These are phyloP conservation scores for Brassica juncea DNA, from an alignment of 345 rosid genomes.

Conservation along the genomic window DNA sequence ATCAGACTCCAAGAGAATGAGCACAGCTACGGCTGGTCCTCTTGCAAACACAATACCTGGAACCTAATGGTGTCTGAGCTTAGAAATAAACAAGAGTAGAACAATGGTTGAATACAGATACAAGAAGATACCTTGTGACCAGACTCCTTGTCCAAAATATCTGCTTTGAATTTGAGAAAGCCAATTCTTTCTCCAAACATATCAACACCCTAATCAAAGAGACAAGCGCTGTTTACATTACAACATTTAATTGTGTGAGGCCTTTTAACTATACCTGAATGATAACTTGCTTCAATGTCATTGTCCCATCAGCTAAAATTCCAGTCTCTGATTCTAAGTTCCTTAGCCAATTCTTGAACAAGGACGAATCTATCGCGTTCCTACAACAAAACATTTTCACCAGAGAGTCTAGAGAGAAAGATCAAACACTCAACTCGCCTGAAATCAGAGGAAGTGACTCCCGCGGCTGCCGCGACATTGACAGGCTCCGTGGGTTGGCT, in stretches of 20 bases:
- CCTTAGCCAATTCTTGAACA: slow-evolving; percentile 80
- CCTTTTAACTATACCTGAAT: slow-evolving; percentile 57
- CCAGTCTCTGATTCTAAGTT: slow-evolving; percentile 77
- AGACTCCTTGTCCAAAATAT: slow-evolving; percentile 60
- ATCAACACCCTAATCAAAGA: slow-evolving; percentile 69
- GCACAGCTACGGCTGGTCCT: slow-evolving; percentile 89
- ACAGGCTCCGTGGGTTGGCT: slow-evolving; percentile 64
- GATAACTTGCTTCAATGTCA: slow-evolving; percentile 62
- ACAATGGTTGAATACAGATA: neutral
- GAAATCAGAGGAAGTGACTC: slow-evolving; percentile 69
- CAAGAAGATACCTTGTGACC: slow-evolving; percentile 64
- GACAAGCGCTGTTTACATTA: neutral
- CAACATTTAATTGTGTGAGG: neutral
- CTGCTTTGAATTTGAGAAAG: slow-evolving; percentile 86
- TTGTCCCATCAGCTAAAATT: slow-evolving; percentile 60
- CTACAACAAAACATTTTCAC: slow-evolving; percentile 39
- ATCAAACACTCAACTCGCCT: slow-evolving; percentile 41
- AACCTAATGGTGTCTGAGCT: slow-evolving; percentile 59
- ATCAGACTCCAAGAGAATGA: slow-evolving; percentile 68
- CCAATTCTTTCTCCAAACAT: slow-evolving; percentile 83
- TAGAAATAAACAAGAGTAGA: slow-evolving; percentile 3
- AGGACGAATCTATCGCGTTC: slow-evolving; percentile 66
- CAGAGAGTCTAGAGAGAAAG: neutral
- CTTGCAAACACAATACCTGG: slow-evolving; percentile 97
- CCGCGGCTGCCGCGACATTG: slow-evolving; percentile 56